Conservation (phyloP, 2,329 filamentous ascomycete species). For the Drechslerella stenobrocha region DNA sequence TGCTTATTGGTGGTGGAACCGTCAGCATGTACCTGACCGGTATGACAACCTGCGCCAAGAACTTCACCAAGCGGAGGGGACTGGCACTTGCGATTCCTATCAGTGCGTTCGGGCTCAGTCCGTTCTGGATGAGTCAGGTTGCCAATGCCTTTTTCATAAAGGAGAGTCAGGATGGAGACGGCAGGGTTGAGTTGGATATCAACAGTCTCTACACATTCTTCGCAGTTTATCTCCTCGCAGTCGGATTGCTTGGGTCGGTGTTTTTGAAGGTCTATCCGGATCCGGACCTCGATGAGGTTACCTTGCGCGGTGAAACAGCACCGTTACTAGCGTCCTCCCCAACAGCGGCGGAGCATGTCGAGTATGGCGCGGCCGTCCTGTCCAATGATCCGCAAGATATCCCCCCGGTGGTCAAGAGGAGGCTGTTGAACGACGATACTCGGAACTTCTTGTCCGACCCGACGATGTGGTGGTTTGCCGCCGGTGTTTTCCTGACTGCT, state of each 20-base stretch:
- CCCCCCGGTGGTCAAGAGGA: conserved; percentile 70
- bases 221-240: conserved; percentile 67
- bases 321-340: conserved; percentile 50
- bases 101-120: conserved; percentile 86
- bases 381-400: conserved; percentile 61
- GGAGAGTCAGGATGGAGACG: conserved; percentile 63
- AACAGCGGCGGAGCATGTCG: conserved; percentile 57
- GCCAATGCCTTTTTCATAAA: conserved; percentile 78
- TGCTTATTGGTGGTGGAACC: conserved; percentile 79
- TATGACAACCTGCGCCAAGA: conserved; percentile 96
- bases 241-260: conserved; percentile 74
- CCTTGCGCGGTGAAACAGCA: conserved; percentile 35
- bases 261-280: conserved; percentile 79
- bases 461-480: conserved; percentile 94
- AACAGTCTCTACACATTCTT: conserved; percentile 88
- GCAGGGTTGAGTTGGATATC: conserved; percentile 68
- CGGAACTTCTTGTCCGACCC: conserved; percentile 78
- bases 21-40: conserved; percentile 85
- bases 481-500: conserved; percentile 88
- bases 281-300: conserved; percentile 48
- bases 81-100: conserved; percentile 88
- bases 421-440: conserved; percentile 89
- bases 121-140: conserved; percentile 93
- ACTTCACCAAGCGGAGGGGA: conserved; percentile 88
- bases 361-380: conserved; percentile 58